Conservation (phyloP, 139 green algal genomes). For the Picochlorum sp. region DNA sequence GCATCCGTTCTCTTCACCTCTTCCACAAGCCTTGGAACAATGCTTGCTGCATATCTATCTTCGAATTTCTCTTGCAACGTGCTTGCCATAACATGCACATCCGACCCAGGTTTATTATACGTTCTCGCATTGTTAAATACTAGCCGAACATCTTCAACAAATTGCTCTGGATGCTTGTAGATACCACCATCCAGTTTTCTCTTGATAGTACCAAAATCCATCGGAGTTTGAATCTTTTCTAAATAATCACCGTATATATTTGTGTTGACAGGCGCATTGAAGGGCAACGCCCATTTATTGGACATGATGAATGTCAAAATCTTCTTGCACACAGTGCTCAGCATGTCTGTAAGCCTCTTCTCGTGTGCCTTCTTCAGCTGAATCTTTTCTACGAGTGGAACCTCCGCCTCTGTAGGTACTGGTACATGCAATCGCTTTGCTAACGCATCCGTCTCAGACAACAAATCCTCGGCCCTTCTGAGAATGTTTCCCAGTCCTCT, state of each 20-base stretch:
- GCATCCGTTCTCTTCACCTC: constrained; percentile 20
- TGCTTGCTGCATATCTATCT: constrained; percentile 31
- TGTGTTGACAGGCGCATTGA: constrained; percentile 74
- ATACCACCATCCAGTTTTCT: neutral
- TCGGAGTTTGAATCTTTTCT: constrained; percentile 47
- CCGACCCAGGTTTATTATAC: constrained; percentile 71
- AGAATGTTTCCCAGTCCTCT: constrained; percentile 28
- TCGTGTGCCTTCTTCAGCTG: constrained; percentile 7
- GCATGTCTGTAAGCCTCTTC: constrained; percentile 22
- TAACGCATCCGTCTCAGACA: neutral
- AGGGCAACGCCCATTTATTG: constrained; percentile 70
- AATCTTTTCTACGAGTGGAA: too few species aligned
- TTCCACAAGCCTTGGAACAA: constrained; percentile 38
- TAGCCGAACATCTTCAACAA: constrained; percentile 32
- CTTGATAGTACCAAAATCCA: constrained; percentile 75
- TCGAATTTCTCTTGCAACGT: constrained; percentile 59
- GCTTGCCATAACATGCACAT: constrained; percentile 78
- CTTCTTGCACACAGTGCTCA: constrained; percentile 25
- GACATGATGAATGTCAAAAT: constrained; percentile 18
- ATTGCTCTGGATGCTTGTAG: constrained; percentile 58
- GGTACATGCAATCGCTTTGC: neutral
- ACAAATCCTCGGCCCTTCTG: neutral
- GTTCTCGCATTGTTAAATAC: constrained; percentile 75
- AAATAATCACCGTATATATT: constrained; percentile 64
- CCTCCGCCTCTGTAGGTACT: constrained; percentile 14